Evolutionary conservation across 2,329 filamentous ascomycete species (phyloP).

Genomic region (Penicillium sp.): DNA sequence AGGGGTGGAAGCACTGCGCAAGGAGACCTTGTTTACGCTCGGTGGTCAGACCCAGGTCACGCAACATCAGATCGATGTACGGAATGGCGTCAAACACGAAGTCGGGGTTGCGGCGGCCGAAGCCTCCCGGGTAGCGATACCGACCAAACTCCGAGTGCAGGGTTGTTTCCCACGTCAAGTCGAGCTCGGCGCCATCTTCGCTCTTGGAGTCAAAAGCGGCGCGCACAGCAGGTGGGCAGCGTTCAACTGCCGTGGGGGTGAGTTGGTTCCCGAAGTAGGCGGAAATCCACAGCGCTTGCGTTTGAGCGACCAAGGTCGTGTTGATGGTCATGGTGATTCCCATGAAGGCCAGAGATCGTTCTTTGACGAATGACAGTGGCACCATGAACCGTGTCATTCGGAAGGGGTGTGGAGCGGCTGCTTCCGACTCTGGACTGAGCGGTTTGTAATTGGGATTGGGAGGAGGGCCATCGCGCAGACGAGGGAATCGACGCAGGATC

Average conservation of each 20-base stretch:
- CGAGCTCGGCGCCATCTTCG: conserved; percentile 15
- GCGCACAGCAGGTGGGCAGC: conserved; percentile 20
- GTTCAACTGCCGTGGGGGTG: conserved; percentile 27
- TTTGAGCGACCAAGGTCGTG: conserved; percentile 46
- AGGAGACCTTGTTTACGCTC: conserved; percentile 34
- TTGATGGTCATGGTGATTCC: conserved; percentile 49
- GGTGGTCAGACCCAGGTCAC: conserved; percentile 61
- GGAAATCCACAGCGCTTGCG: conserved; percentile 60
- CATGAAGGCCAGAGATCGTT: conserved; percentile 50
- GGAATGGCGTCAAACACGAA: conserved; percentile 75
- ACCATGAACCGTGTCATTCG: conserved; percentile 50
- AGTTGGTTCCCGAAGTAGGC: conserved; percentile 62
- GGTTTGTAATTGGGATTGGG: conserved; percentile 25
- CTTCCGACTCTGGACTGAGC: conserved; percentile 34
- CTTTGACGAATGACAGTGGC: conserved; percentile 41
- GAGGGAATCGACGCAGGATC: conserved; percentile 53
- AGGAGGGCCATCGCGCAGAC: conserved; percentile 45
- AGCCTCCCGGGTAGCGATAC: conserved; percentile 63
- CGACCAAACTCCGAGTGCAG: conserved; percentile 67
- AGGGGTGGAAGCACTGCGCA: conserved; percentile 38
- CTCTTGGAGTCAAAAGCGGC: conserved; percentile 13
- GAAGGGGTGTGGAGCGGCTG: conserved; percentile 45
- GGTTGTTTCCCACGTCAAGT: conserved; percentile 56
- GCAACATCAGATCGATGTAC: conserved; percentile 67
- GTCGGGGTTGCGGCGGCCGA: conserved; percentile 56